Conservation (phyloP, 2,329 filamentous ascomycete genomes). For the Stachybotrys chlorohalonatus region DNA sequence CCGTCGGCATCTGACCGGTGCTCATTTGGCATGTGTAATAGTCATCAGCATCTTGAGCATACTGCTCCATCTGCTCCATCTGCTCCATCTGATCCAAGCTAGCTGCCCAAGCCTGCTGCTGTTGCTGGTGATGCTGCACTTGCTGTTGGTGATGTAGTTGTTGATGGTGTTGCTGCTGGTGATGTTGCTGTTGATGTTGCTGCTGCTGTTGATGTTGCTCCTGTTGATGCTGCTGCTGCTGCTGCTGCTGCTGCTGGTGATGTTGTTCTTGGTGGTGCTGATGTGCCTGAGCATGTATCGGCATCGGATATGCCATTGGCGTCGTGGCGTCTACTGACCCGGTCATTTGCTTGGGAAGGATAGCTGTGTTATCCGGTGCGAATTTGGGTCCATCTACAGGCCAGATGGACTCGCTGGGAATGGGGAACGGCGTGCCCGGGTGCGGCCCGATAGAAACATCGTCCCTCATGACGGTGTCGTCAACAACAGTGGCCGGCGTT, state of each 20-base stretch:
- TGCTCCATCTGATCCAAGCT: background rate
- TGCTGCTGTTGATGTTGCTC: slow-evolving; percentile 14
- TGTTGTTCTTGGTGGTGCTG: slow-evolving; percentile 1
- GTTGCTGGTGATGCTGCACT: background rate
- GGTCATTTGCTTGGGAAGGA: slow-evolving; percentile 20
- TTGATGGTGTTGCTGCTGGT: slow-evolving; percentile 8
- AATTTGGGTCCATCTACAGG: slow-evolving; percentile 29
- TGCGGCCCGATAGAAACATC: slow-evolving; percentile 25
- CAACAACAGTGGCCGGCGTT: slow-evolving; percentile 20
- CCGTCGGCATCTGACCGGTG: slow-evolving; percentile 12
- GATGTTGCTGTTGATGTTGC: slow-evolving; percentile 11
- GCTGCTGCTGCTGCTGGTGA: slow-evolving; percentile 3
- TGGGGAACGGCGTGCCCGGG: slow-evolving; percentile 30
- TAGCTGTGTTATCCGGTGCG: slow-evolving; percentile 20
- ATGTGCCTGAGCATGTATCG: slow-evolving; percentile 4
- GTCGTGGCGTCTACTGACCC: slow-evolving; percentile 18
- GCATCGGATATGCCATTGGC: slow-evolving; percentile 20
- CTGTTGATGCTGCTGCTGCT: slow-evolving; percentile 5
- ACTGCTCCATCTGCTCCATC: background rate
- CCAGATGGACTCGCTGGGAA: slow-evolving; percentile 28
- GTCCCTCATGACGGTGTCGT: slow-evolving; percentile 22
- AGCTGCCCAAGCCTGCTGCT: background rate
- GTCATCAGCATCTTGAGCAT: background rate
- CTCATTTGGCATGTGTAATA: slow-evolving; percentile 13
- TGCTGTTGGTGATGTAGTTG: background rate